Evolutionary conservation across 345 rosid genomes (phyloP), one percentile per base, ranked within the genome.

Genomic region (Euphorbia pulcherrima): DNA sequence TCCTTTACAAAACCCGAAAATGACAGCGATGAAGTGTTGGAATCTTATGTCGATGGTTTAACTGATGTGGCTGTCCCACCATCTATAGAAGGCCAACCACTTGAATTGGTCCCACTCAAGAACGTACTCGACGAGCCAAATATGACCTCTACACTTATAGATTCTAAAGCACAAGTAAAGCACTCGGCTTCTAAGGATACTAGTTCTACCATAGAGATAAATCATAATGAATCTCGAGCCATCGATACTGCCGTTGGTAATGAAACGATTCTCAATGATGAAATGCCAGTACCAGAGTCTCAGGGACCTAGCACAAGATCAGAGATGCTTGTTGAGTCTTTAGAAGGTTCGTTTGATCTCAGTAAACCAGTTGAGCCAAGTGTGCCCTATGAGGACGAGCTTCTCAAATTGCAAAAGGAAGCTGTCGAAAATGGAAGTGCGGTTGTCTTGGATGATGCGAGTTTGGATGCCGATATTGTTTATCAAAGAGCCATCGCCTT

Each of bases 381-480:
- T 40, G 40, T 67, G 40, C 73, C 73, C 69, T 69, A 80, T 71
- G 41, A 78, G 2, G 83, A 78, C 44, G 81, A 78, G 69, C 75
- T 89, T 61, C 35, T 83, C 56, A 72, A 61, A 62, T 78, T 90
- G 67, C 72, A 79, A 85, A 83, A 80, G 60, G 75, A 89, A 74
- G 97, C 98, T 62, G 81, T 93, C 27, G 94, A 90, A 54, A 78
- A 65, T 47, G 95, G 97, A 64, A 69, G 68, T 74, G 98, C 97
- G 0, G 55, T 86, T 41, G 76, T 85, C 33, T 79, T 93, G 68
- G 86, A 75, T 48, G 74, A 71, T 53, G 75, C 67, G 41, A 48
- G 69, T 51, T 78, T 87, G 76, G 88, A 90, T 20, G 89, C 92
- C 46, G 96, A 90, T 71, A 68, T 24, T 33, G 73, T 89, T 37